Conservation (phyloP, 2,329 filamentous ascomycete genomes). For the Passalora sequoiae region DNA sequence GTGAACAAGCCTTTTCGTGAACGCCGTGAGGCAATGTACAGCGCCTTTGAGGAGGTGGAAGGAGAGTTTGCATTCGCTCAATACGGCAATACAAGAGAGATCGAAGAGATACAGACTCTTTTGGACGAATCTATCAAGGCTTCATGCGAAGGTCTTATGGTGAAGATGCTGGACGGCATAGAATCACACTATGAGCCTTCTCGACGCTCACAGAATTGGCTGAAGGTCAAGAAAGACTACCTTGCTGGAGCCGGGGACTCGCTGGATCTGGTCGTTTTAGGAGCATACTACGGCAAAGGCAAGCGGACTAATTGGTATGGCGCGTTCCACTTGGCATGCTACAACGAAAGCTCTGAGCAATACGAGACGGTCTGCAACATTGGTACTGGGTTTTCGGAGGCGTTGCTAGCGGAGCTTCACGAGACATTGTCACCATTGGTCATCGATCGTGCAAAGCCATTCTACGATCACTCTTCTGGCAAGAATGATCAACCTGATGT, state of each 20-base stretch:
- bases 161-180: slow-evolving; percentile 93
- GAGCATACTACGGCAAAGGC: slow-evolving; percentile 88
- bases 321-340: slow-evolving; percentile 90
- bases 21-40: slow-evolving; percentile 67
- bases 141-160: slow-evolving; percentile 96
- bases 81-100: slow-evolving; percentile 75
- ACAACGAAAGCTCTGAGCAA: slow-evolving; percentile 70
- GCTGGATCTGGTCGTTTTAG: slow-evolving; percentile 89
- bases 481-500: slow-evolving; percentile 94
- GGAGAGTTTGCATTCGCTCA: slow-evolving; percentile 91
- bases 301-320: slow-evolving; percentile 96
- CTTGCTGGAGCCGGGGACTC: slow-evolving; percentile 90
- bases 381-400: slow-evolving; percentile 92
- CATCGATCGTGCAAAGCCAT: slow-evolving; percentile 89
- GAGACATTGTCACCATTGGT: slow-evolving; percentile 66
- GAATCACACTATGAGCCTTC: slow-evolving; percentile 95
- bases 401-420: slow-evolving; percentile 84
- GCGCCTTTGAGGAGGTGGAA: slow-evolving; percentile 70
- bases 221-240: slow-evolving; percentile 99
- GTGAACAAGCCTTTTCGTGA: slow-evolving; percentile 84
- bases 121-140: slow-evolving; percentile 93
- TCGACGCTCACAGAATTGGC: slow-evolving; percentile 94
- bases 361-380: slow-evolving; percentile 99
- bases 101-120: slow-evolving; percentile 89
- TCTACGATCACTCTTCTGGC: slow-evolving; percentile 79